These are phyloP conservation scores for Apiotrichum porosum DNA, from an alignment of 1,284 basidiomycete genomes.

Conservation along the genomic window DNA sequence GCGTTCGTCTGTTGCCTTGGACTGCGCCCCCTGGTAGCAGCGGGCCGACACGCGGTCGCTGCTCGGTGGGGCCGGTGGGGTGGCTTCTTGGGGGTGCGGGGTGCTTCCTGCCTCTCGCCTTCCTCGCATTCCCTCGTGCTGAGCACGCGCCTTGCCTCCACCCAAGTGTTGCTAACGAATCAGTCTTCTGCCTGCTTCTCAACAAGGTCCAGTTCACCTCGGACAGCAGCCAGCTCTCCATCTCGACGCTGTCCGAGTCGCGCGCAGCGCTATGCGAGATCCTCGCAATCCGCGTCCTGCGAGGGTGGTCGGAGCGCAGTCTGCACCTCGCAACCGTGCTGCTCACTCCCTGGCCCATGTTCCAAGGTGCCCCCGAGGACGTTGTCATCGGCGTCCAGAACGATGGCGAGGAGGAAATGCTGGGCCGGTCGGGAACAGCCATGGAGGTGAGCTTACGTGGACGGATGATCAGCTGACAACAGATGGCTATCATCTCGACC, in stretches of 20 bases:
- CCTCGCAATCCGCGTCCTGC: constrained; percentile 73
- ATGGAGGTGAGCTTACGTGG: constrained; percentile 56
- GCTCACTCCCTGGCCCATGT: constrained; percentile 82
- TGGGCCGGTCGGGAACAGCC: constrained; percentile 77
- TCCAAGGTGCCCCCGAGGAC: constrained; percentile 68
- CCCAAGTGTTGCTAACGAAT: too few species aligned
- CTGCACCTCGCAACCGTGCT: constrained; percentile 72
- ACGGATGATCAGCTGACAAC: neutral
- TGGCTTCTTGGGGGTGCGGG: too few species aligned
- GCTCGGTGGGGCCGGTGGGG: too few species aligned
- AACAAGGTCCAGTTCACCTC: constrained; percentile 80
- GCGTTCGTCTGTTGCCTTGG: constrained; percentile 9
- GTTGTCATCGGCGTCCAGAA: constrained; percentile 61
- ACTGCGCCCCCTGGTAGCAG: too few species aligned
- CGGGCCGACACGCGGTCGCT: too few species aligned
- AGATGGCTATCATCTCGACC: constrained; percentile 76
- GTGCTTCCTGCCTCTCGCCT: too few species aligned
- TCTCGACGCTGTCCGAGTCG: constrained; percentile 62
- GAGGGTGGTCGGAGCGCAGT: constrained; percentile 68
- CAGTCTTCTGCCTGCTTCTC: constrained; percentile 80
- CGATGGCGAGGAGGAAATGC: constrained; percentile 61
- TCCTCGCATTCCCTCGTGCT: too few species aligned
- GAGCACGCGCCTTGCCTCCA: too few species aligned
- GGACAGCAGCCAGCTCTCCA: constrained; percentile 57
- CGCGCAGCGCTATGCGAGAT: constrained; percentile 83